Percentiles rank a stretch among this genome's conserved stretches.
Conservation (phyloP, 2,329 filamentous ascomycete genomes). For the Falciphora oryzae region DNA sequence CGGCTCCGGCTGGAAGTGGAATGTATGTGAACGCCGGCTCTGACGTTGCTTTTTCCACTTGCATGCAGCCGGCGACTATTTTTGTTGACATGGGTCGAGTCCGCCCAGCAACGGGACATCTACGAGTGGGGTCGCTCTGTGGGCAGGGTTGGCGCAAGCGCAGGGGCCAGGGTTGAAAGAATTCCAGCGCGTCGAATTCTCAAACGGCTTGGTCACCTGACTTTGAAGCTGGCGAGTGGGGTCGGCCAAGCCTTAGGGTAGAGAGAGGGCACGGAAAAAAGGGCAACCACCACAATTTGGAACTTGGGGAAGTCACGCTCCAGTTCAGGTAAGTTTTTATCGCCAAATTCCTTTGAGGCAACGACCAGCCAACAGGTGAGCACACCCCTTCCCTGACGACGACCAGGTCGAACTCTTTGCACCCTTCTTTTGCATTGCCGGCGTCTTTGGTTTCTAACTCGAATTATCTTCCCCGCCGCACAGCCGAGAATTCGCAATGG, state of each 20-base stretch:
- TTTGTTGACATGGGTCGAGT: conserved; percentile 5
- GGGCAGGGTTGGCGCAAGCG: too few relatives aligned
- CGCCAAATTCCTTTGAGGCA: neutral
- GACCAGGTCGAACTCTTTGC: neutral
- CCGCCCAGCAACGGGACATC: neutral
- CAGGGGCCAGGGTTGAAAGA: neutral
- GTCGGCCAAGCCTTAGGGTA: neutral
- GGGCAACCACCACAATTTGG: neutral
- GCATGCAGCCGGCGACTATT: neutral
- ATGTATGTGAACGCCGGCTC: neutral
- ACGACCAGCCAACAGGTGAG: neutral
- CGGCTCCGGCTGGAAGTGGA: neutral
- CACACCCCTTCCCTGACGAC: neutral
- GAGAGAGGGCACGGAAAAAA: neutral
- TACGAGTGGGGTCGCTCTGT: neutral
- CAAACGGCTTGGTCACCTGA: neutral
- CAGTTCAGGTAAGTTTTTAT: neutral
- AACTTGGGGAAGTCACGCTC: neutral
- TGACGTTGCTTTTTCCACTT: neutral
- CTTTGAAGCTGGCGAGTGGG: neutral
- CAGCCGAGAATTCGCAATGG: conserved; percentile 50
- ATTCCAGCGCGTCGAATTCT: too few relatives aligned
- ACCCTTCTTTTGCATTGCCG: neutral
- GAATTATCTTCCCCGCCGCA: neutral
- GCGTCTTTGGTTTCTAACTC: neutral